Evolutionary conservation across 2,329 filamentous ascomycete genomes (phyloP).

Genomic region (Cladosporium sp.): DNA sequence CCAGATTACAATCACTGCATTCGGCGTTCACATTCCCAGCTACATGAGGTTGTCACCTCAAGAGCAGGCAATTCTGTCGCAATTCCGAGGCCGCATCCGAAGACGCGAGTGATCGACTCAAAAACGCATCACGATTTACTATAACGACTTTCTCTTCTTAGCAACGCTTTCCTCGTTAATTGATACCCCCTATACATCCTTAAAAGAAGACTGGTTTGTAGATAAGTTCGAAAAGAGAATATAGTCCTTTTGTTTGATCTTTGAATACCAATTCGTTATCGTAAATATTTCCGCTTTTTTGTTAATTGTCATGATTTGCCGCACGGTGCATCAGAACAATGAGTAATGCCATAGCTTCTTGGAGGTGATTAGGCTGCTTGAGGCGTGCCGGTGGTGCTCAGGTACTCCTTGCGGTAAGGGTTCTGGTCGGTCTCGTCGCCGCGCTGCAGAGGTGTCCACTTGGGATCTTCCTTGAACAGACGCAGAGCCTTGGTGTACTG

Average conservation of each 20-base stretch:
- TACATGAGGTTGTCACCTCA: slow-evolving; percentile 2
- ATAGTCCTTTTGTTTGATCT: too few species aligned
- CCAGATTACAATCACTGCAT: slow-evolving; percentile 3
- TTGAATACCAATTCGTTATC: too few species aligned
- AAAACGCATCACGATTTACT: not conserved
- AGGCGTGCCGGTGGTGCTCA: slow-evolving; percentile 36
- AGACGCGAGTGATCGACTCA: not conserved
- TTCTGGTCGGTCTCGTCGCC: slow-evolving; percentile 73
- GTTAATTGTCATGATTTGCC: too few species aligned
- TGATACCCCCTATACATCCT: not conserved
- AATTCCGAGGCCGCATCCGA: slow-evolving; percentile 3
- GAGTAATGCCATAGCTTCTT: too few species aligned
- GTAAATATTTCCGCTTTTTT: too few species aligned
- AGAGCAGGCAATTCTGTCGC: not conserved
- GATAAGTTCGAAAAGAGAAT: too few species aligned
- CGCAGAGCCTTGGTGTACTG: slow-evolving; percentile 95
- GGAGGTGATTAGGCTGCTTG: slow-evolving; percentile 20
- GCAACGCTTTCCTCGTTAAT: not conserved
- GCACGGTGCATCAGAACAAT: too few species aligned
- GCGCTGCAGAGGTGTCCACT: slow-evolving; percentile 93
- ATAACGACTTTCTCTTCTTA: not conserved
- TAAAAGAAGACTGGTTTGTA: too few species aligned
- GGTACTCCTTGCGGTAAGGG: slow-evolving; percentile 71
- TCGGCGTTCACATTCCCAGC: not conserved
- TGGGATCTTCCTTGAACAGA: slow-evolving; percentile 95